A percentile compares a stretch with the other conserved stretches of the same genome.
Conservation (phyloP, 2,329 filamentous ascomycete species). For the Ceratocystis lukuohia region DNA sequence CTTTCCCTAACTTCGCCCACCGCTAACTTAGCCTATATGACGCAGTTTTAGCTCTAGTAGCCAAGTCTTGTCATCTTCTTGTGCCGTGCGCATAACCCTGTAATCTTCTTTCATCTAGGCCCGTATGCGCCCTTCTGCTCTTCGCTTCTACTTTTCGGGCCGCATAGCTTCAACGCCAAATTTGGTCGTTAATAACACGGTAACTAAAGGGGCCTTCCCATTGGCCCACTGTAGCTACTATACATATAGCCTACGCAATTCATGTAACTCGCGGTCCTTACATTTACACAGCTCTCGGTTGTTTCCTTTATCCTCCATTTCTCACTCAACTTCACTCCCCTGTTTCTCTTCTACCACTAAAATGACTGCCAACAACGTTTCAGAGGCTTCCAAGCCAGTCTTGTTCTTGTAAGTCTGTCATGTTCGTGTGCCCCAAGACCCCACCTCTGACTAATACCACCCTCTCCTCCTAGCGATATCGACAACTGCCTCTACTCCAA, state of each 20-base stretch:
- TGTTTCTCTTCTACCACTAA: not conserved
- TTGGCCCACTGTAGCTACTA: not conserved
- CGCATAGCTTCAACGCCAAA: not conserved
- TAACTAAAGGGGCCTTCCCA: not conserved
- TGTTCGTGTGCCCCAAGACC: too few species aligned
- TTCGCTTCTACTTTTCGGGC: not conserved
- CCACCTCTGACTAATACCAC: not conserved
- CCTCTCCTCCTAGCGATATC: conserved; percentile 59
- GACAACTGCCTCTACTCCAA: conserved; percentile 95
- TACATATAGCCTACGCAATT: not conserved
- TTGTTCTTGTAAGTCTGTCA: conserved; percentile 31
- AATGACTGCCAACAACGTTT: conserved; percentile 6
- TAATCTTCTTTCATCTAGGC: not conserved
- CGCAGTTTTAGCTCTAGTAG: too few species aligned
- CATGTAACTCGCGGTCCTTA: not conserved
- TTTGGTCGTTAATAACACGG: not conserved
- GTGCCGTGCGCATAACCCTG: not conserved
- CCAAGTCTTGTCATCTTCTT: not conserved
- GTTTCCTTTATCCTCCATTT: not conserved
- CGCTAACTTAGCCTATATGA: not conserved
- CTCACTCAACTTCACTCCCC: not conserved
- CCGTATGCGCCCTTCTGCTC: not conserved
- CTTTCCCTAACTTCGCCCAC: not conserved
- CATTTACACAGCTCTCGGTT: not conserved
- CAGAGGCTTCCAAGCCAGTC: conserved; percentile 27